Percentiles rank a stretch among this genome's conserved stretches.
phyloP scores from a whole-genome alignment of 352 stramenopile species.

The Globisporangium orthogonon region DNA sequence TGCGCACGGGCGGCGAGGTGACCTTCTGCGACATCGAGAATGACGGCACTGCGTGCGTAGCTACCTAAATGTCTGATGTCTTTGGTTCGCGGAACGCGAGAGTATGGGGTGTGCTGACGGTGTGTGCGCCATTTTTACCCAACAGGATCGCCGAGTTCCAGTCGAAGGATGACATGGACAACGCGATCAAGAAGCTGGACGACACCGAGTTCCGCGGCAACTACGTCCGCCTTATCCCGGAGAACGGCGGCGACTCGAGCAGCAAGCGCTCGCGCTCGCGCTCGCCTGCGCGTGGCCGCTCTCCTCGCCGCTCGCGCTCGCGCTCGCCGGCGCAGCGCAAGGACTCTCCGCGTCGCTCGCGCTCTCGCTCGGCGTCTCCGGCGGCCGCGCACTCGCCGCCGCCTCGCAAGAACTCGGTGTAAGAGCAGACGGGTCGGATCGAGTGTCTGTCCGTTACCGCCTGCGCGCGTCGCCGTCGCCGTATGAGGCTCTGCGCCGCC shows the following conservation, averaged over 20 bases:
- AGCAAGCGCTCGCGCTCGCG: conserved; percentile 43
- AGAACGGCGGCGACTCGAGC: conserved; percentile 19
- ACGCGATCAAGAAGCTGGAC: conserved; percentile 80
- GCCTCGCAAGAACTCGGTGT: conserved; percentile 69
- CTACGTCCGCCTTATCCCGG: conserved; percentile 67
- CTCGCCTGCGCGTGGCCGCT: conserved; percentile 31
- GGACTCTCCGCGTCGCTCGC: conserved; percentile 62
- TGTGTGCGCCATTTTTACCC: neutral
- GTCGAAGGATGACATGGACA: conserved; percentile 79
- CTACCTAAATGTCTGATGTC: neutral
- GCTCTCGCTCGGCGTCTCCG: conserved; percentile 57
- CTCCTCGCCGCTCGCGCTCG: conserved; percentile 65
- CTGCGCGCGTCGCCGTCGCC: neutral
- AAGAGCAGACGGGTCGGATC: conserved; percentile 16
- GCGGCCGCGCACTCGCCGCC: conserved; percentile 39
- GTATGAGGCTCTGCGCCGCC: neutral
- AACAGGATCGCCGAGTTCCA: conserved; percentile 73
- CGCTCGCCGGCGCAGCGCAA: conserved; percentile 54
- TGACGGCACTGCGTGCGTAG: conserved; percentile 75
- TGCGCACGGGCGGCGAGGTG: conserved; percentile 77
- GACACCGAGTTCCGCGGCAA: conserved; percentile 86
- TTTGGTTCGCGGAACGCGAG: no score
- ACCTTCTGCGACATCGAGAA: conserved; percentile 82
- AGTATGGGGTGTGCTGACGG: neutral
- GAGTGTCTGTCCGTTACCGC: neutral